phyloP scores from a whole-genome alignment of 2,329 filamentous ascomycete species.

The Fusarium sarcochroum region DNA sequence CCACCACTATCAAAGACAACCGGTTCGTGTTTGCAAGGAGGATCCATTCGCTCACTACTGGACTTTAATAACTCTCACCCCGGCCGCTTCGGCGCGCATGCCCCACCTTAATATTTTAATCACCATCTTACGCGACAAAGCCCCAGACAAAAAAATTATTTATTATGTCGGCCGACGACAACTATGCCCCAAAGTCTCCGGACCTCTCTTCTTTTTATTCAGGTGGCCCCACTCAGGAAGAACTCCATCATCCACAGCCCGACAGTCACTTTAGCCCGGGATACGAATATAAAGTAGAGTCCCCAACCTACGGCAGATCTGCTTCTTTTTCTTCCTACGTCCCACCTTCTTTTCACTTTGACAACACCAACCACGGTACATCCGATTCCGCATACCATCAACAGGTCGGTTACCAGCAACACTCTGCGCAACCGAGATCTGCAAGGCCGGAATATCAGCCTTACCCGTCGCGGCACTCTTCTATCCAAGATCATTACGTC shows the following conservation, averaged over 20 bases:
- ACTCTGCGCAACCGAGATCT: slow-evolving; percentile 42
- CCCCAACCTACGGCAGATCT: slow-evolving; percentile 48
- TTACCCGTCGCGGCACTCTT: slow-evolving; percentile 41
- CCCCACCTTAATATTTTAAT: slow-evolving; percentile 43
- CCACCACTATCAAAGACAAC: slow-evolving; percentile 26
- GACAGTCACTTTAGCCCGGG: slow-evolving; percentile 47
- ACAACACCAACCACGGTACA: slow-evolving; percentile 45
- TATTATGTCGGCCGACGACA: slow-evolving; percentile 64
- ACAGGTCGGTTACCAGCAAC: slow-evolving; percentile 43
- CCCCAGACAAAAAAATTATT: slow-evolving; percentile 45
- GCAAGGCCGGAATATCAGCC: slow-evolving; percentile 42
- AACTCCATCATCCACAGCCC: slow-evolving; percentile 52
- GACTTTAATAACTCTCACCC: slow-evolving; percentile 25
- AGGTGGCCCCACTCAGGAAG: slow-evolving; percentile 55
- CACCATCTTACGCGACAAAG: slow-evolving; percentile 23
- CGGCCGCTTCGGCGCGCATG: slow-evolving; percentile 38
- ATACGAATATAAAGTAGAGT: slow-evolving; percentile 55
- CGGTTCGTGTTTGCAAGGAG: slow-evolving; percentile 15
- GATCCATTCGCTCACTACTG: slow-evolving; percentile 28
- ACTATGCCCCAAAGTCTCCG: slow-evolving; percentile 71
- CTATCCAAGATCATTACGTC: slow-evolving; percentile 39
- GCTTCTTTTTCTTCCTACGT: slow-evolving; percentile 47
- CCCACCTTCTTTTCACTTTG: slow-evolving; percentile 33
- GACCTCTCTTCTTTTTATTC: slow-evolving; percentile 71
- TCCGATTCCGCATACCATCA: slow-evolving; percentile 44